Conservation (phyloP, 768 basidiomycete genomes). For the Auricularia sp. region DNA sequence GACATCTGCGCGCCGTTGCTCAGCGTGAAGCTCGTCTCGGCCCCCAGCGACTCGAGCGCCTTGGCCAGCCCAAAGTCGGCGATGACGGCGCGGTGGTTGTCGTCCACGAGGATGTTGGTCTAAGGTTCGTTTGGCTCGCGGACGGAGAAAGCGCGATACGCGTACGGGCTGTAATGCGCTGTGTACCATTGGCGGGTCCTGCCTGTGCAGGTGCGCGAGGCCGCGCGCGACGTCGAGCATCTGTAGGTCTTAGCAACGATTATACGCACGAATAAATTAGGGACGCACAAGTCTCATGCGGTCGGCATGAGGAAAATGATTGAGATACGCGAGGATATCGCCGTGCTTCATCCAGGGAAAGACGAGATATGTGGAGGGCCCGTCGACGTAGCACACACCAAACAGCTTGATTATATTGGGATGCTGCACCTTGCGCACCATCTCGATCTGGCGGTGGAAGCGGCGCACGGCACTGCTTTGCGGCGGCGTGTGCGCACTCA, state of each 20-base stretch:
- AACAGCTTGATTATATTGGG: background rate
- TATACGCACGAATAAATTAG: background rate
- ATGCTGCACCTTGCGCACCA: background rate
- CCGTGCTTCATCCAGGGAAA: slow-evolving; percentile 39
- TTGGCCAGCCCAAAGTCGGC: background rate
- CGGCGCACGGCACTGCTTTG: background rate
- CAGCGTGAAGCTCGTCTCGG: background rate
- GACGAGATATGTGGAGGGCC: slow-evolving; percentile 14
- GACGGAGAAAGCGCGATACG: background rate
- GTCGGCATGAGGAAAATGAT: slow-evolving; percentile 22
- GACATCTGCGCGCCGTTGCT: background rate
- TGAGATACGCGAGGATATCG: slow-evolving; percentile 28
- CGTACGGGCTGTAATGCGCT: background rate
- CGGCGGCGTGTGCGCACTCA: background rate
- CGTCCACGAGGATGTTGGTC: background rate
- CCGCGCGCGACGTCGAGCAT: background rate
- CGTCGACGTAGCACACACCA: background rate
- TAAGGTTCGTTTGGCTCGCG: background rate
- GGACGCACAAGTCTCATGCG: slow-evolving; percentile 23
- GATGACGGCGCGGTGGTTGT: background rate
- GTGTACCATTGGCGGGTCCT: background rate
- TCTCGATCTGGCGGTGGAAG: background rate
- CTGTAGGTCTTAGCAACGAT: background rate
- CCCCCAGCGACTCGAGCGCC: background rate
- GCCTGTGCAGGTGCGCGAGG: background rate